Percentiles rank a stretch among this genome's conserved stretches.
Evolutionary conservation across 768 basidiomycete species (phyloP).

Genomic region (Pisolithus orientalis): DNA sequence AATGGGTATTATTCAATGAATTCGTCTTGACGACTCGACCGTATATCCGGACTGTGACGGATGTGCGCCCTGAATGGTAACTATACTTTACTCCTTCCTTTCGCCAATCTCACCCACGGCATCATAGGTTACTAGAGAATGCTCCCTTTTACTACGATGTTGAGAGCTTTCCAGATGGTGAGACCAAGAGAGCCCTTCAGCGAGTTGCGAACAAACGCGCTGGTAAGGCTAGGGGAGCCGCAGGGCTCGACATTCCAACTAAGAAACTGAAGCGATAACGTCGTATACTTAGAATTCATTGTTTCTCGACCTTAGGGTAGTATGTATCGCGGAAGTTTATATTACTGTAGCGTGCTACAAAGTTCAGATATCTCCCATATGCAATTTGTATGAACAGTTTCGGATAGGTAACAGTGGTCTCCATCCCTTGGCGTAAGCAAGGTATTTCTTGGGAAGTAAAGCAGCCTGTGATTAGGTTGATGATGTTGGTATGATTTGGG

Average conservation of each 20-base stretch:
- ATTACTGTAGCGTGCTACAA: too few species aligned
- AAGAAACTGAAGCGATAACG: constrained; percentile 14
- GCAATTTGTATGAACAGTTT: too few species aligned
- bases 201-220: constrained; percentile 47
- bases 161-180: constrained; percentile 55
- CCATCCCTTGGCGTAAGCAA: too few species aligned
- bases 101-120: constrained; percentile 1
- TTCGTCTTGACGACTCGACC: constrained; percentile 87
- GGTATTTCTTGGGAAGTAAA: too few species aligned
- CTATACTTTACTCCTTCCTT: constrained; percentile 13
- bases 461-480: too few species aligned
- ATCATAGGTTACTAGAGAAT: constrained; percentile 55
- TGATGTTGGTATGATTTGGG: too few species aligned
- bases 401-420: too few species aligned
- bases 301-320: too few species aligned
- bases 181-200: constrained; percentile 61
- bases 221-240: constrained; percentile 30
- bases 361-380: too few species aligned
- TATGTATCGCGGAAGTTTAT: too few species aligned
- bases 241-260: constrained; percentile 2
- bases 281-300: background rate
- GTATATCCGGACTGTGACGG: constrained; percentile 90
- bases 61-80: constrained; percentile 82
- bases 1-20: constrained; percentile 92
- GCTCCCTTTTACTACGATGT: constrained; percentile 68